Base-by-base conservation (phyloP, 176 grass and related monocot species). In the Lolium perenne region DNA sequence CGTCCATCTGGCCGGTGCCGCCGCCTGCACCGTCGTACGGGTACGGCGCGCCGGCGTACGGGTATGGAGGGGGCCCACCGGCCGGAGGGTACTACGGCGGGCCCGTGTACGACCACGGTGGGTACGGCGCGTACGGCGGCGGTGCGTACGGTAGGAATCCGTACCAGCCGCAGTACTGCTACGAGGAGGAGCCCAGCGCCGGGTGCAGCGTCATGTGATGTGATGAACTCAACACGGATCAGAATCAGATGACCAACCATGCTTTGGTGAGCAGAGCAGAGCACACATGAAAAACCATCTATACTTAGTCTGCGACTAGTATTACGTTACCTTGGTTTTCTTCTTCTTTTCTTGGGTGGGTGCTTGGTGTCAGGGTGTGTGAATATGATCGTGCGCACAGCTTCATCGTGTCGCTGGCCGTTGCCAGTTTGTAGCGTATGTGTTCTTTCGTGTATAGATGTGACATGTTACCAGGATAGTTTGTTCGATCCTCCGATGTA, bases 141-240 rank as follows among this genome's bases (percentile, higher is more conserved):
- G 69, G 69, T 6, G 41, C 55, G 0, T 82, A 86, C 57, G 80
- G 74, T 25, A 38, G 85, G 80, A 68, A 11, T 54, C 82, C 89
- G 77, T 85, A 87, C 76, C 84, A 50, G 60, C 65, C 69, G 85
- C 76, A 75, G 58, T 84, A 69, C 85, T 84, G 68, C 85, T 76
- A 87, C 71, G 61, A 77, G 5, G 89, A 84, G 22, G 85, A 88
- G 61, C 86, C 89, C 43, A 76, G 76, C 25, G 85, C 85, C 45
- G 89, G 43, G 21, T 91, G 89, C 85, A 88, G 43, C 77, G 12
- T 91, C 62, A 81, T 91, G 89, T 91, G 86, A 81, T 91, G 89
- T 91, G 86, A 87, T 8, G 35, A 26, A 1, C 65, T 49, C 20
- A 74, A 67, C 23, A 29, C 10, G 4, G 60, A 45, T 45, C 41